Base-by-base conservation (phyloP, 495 filamentous ascomycete genomes). In the Aspergillus coremiiformis region DNA sequence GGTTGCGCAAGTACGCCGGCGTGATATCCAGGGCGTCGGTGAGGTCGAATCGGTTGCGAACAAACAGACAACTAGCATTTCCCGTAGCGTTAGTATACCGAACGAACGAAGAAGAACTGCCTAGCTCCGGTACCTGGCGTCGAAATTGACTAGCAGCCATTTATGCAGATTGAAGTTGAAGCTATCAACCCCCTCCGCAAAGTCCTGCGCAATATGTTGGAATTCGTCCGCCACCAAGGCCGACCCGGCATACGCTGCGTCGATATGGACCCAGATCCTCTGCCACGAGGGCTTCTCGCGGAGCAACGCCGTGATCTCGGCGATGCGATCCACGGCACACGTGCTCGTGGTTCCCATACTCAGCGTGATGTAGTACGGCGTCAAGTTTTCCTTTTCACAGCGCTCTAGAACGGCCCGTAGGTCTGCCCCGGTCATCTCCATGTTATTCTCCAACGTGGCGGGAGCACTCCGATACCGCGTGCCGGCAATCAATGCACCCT, bases 121-220 rank as follows among this genome's bases (percentile, higher is more conserved):
- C n/a, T n/a, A n/a, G n/a, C n/a, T n/a, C n/a, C n/a, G n/a, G n/a
- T 66, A 78, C 78, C 78, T 78, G 19, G 89, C 89, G 69, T 98
- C 93, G 61, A 98, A 96, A 69, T 95, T 95, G 37, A 89, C 89
- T 12, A 96, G 79, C 32, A 96, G 76, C 91, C 93, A 96, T 73
- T 98, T 98, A 74, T 96, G 93, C 86, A 96, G 86, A 69, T 97
- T 98, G 72, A 88, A 82, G 63, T 96, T 81, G 74, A 93, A 96
- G 61, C 84, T 89, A 68, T 96, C 90, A 52, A 95, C 89, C 0
- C 67, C 71, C 51, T 71, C 66, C 1, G 72, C 64, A 44, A 95
- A 81, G 6, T 78, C 69, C 37, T 74, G 62, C 0, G 85, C 74
- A 47, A 89, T 77, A 60, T 87, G 74, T 55, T 88, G 84, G 63